Percentiles rank a stretch among this genome's conserved stretches.
phyloP scores from a whole-genome alignment of 1,284 basidiomycete genomes.

The Mycena citricolor region DNA sequence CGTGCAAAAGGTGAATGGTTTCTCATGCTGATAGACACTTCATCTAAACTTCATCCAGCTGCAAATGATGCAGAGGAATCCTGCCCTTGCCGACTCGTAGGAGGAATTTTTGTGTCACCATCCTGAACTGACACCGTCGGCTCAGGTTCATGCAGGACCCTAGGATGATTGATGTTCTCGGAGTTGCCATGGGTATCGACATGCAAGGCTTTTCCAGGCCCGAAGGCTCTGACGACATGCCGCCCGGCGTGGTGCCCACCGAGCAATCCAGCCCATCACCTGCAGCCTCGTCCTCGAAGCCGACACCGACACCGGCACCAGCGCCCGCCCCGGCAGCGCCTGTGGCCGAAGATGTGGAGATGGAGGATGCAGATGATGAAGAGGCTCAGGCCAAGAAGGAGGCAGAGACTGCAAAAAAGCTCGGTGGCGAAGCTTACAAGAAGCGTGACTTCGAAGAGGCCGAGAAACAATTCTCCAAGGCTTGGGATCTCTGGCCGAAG shows the following conservation, averaged over 20 bases:
- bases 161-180: constrained; percentile 92
- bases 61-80: constrained; percentile 63
- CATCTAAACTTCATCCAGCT: constrained; percentile 40
- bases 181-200: constrained; percentile 93
- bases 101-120: constrained; percentile 26
- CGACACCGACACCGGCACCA: constrained; percentile 29
- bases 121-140: not conserved
- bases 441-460: constrained; percentile 78
- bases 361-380: constrained; percentile 58
- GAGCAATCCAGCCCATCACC: constrained; percentile 42
- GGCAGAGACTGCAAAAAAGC: constrained; percentile 76
- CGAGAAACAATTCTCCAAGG: constrained; percentile 73
- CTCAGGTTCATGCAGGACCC: constrained; percentile 65
- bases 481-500: constrained; percentile 93
- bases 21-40: not conserved
- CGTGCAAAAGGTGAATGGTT: constrained; percentile 54
- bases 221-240: constrained; percentile 82
- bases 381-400: constrained; percentile 71
- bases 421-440: constrained; percentile 86
- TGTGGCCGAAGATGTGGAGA: constrained; percentile 57
- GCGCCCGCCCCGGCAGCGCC: constrained; percentile 41
- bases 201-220: constrained; percentile 85
- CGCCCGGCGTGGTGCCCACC: constrained; percentile 54
- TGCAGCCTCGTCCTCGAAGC: constrained; percentile 43
- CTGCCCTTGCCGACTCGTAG: constrained; percentile 55